These are phyloP conservation scores for Aureobasidium zeae DNA, from an alignment of 2,329 filamentous ascomycete genomes.

Conservation along the genomic window DNA sequence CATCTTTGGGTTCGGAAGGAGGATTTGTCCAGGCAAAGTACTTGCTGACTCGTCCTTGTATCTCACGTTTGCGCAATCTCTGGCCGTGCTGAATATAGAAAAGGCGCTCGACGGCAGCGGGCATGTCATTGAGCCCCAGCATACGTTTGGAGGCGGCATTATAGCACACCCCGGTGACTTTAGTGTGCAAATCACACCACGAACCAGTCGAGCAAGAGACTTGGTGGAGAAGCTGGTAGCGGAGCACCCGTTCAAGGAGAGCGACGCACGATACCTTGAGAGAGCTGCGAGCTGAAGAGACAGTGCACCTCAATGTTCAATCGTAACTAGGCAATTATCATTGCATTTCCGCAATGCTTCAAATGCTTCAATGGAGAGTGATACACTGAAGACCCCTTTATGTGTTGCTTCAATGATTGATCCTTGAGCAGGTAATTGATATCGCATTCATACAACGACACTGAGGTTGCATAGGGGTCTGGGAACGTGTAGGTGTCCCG, in stretches of 20 bases:
- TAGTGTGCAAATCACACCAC: conserved; percentile 14
- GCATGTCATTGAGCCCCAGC: conserved; percentile 10
- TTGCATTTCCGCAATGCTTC: too few species aligned
- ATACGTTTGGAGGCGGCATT: conserved; percentile 17
- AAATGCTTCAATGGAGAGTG: too few species aligned
- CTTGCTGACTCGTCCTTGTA: conserved; percentile 35
- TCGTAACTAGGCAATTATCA: too few species aligned
- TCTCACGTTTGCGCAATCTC: conserved; percentile 34
- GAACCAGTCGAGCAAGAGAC: conserved; percentile 7
- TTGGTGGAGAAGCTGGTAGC: conserved; percentile 17
- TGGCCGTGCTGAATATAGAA: conserved; percentile 37
- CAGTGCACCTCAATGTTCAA: too few species aligned
- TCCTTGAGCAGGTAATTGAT: too few species aligned
- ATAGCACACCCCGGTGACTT: conserved; percentile 19
- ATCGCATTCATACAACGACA: too few species aligned
- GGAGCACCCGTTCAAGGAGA: conserved; percentile 15
- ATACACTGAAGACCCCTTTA: too few species aligned
- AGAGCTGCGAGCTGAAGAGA: too few species aligned
- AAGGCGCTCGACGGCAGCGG: conserved; percentile 14
- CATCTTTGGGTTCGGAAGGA: conserved; percentile 20
- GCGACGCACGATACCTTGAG: too few species aligned
- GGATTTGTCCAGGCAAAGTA: conserved; percentile 20
- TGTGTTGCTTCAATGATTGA: too few species aligned
- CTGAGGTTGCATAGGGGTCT: too few species aligned
- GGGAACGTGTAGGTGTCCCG: too few species aligned